Percentiles rank a stretch among this genome's conserved stretches.
Conservation (phyloP, 192 early-diverging fungal genomes). For the Gorgonomyces haynaldii region DNA sequence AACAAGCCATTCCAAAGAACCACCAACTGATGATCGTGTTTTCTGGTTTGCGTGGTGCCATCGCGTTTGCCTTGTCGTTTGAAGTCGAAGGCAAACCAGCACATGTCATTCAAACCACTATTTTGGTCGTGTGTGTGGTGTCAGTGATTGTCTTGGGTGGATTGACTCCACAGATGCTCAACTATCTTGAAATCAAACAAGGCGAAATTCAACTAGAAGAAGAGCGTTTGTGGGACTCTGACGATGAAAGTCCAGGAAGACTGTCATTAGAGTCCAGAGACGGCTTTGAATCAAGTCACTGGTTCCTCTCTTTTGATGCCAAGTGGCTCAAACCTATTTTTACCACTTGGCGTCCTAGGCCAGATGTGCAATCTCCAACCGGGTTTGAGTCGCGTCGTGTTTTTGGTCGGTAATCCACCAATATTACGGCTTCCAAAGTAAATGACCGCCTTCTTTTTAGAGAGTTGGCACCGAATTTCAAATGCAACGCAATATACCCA, state of each 20-base stretch:
- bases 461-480: no score
- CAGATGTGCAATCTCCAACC: no score
- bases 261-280: not conserved
- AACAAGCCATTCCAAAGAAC: constrained; percentile 30
- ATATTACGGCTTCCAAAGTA: no score
- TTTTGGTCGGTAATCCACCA: no score
- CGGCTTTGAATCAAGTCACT: constrained; percentile 29
- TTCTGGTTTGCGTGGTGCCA: constrained; percentile 90
- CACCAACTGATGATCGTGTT: constrained; percentile 94
- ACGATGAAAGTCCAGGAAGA: not conserved
- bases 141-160: constrained; percentile 89
- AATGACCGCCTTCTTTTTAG: no score
- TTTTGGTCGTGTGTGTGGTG: constrained; percentile 82
- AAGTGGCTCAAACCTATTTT: constrained; percentile 73
- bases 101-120: constrained; percentile 72
- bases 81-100: constrained; percentile 55
- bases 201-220: constrained; percentile 37
- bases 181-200: constrained; percentile 61
- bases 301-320: constrained; percentile 78
- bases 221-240: constrained; percentile 19
- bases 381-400: no score
- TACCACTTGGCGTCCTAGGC: no score
- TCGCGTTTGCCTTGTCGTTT: constrained; percentile 88
- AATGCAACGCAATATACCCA: no score
- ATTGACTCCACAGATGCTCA: constrained; percentile 69